These are phyloP conservation scores for Syncephalastrum contaminatum DNA, from an alignment of 371 early-diverging fungal species.

Conservation along the genomic window DNA sequence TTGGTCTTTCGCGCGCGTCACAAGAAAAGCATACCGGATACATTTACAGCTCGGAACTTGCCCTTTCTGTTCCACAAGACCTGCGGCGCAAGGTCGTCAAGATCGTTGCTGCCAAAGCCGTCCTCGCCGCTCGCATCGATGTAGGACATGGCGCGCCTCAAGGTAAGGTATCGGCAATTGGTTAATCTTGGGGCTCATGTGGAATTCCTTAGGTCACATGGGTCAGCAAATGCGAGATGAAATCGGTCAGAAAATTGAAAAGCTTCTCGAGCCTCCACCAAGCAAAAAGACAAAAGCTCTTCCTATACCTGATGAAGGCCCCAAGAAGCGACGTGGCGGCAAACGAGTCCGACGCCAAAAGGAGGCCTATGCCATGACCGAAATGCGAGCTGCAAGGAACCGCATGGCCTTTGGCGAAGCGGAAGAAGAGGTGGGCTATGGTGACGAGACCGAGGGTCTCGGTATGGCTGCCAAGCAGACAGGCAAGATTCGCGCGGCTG, in stretches of 20 bases:
- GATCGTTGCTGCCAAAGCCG: slow-evolving; percentile 82
- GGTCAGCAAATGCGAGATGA: slow-evolving; percentile 78
- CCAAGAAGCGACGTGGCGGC: slow-evolving; percentile 90
- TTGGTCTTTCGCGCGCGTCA: slow-evolving; percentile 77
- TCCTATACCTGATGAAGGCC: slow-evolving; percentile 90
- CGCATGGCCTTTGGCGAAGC: slow-evolving; percentile 90
- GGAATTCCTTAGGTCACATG: slow-evolving; percentile 36
- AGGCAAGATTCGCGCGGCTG: slow-evolving; percentile 71
- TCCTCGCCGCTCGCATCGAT: slow-evolving; percentile 90
- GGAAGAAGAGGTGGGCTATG: slow-evolving; percentile 85
- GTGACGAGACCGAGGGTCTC: slow-evolving; percentile 84
- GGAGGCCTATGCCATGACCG: slow-evolving; percentile 84
- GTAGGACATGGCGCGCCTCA: slow-evolving; percentile 64
- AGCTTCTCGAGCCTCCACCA: slow-evolving; percentile 86
- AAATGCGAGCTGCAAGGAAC: slow-evolving; percentile 87
- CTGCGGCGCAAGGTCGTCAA: slow-evolving; percentile 75
- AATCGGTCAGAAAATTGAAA: slow-evolving; percentile 85
- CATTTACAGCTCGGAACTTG: slow-evolving; percentile 75
- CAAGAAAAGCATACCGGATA: slow-evolving; percentile 79
- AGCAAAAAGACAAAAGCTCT: slow-evolving; percentile 82
- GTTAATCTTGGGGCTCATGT: not conserved
- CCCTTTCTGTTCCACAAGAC: slow-evolving; percentile 71
- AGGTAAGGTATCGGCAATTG: slow-evolving; percentile 39
- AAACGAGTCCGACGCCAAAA: slow-evolving; percentile 79
- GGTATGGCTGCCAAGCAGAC: slow-evolving; percentile 81